A percentile compares a stretch with the other conserved stretches of the same genome.
Conservation (phyloP, 2,329 filamentous ascomycete genomes). For the Nigrospora sphaerica region DNA sequence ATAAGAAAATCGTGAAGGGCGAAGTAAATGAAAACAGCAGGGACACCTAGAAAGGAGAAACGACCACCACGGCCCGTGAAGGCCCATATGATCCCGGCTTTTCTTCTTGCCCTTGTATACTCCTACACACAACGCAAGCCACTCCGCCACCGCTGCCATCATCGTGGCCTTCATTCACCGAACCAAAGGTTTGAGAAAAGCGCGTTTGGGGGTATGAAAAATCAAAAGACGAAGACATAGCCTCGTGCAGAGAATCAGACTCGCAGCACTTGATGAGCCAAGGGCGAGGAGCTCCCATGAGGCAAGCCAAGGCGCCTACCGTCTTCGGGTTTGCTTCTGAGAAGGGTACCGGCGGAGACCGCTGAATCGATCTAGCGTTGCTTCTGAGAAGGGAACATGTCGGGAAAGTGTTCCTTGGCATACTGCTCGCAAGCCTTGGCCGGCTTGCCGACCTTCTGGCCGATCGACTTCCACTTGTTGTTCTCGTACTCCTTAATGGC, state of each 20-base stretch:
- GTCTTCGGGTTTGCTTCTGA: conserved; percentile 16
- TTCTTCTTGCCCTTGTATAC: background rate
- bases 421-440: conserved; percentile 94
- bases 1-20: too few relatives aligned
- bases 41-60: too few relatives aligned
- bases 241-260: too few relatives aligned
- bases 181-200: too few relatives aligned
- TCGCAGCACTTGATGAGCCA: too few relatives aligned
- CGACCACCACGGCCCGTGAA: too few relatives aligned
- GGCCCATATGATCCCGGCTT: background rate
- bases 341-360: conserved; percentile 12
- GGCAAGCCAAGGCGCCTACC: background rate
- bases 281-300: background rate
- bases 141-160: too few relatives aligned
- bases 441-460: conserved; percentile 93
- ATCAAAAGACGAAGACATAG: background rate
- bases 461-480: conserved; percentile 98
- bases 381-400: conserved; percentile 20
- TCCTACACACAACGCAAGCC: background rate
- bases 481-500: conserved; percentile 98
- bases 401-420: conserved; percentile 88
- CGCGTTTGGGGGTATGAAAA: background rate
- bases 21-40: too few relatives aligned
- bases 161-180: too few relatives aligned
- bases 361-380: conserved; percentile 19